These are phyloP conservation scores for Candida hungchunana DNA, from an alignment of 805 yeast species.

Conservation along the genomic window DNA sequence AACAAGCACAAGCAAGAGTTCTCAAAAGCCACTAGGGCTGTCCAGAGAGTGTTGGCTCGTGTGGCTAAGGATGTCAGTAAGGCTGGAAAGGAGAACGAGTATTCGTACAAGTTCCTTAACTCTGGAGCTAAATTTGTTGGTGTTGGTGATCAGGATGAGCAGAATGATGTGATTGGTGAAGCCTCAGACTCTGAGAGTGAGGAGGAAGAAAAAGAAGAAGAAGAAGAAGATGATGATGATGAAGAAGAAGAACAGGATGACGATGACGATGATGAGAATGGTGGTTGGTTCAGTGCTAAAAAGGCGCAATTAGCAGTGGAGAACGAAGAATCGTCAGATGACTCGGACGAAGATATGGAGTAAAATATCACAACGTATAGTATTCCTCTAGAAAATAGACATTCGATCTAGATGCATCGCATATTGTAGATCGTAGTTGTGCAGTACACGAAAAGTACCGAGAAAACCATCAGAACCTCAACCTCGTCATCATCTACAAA, in stretches of 20 bases:
- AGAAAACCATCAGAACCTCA: neutral
- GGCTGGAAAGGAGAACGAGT: conserved; percentile 49
- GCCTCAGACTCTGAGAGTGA: conserved; percentile 16
- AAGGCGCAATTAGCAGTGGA: conserved; percentile 9
- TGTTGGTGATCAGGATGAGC: conserved; percentile 8
- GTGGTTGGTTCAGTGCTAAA: conserved; percentile 27
- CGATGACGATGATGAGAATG: conserved; percentile 22
- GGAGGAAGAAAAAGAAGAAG: conserved; percentile 8
- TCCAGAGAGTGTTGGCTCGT: conserved; percentile 72
- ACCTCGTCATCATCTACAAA: neutral
- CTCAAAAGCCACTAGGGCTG: conserved; percentile 57
- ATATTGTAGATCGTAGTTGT: too few relatives aligned
- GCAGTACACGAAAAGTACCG: too few relatives aligned
- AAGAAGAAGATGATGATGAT: conserved; percentile 12
- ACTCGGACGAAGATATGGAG: conserved; percentile 8
- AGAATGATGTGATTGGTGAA: conserved; percentile 10
- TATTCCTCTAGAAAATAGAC: neutral
- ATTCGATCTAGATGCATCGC: too few relatives aligned
- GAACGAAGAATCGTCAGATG: conserved; percentile 4
- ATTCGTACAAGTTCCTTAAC: conserved; percentile 49
- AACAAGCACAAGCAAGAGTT: conserved; percentile 57
- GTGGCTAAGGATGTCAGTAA: conserved; percentile 69
- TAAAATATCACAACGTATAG: conserved; percentile 1
- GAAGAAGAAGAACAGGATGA: conserved; percentile 15
- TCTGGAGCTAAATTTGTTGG: conserved; percentile 19